Evolutionary conservation across 208 protist genomes (phyloP).

Genomic region (Borovskyia barvae): DNA sequence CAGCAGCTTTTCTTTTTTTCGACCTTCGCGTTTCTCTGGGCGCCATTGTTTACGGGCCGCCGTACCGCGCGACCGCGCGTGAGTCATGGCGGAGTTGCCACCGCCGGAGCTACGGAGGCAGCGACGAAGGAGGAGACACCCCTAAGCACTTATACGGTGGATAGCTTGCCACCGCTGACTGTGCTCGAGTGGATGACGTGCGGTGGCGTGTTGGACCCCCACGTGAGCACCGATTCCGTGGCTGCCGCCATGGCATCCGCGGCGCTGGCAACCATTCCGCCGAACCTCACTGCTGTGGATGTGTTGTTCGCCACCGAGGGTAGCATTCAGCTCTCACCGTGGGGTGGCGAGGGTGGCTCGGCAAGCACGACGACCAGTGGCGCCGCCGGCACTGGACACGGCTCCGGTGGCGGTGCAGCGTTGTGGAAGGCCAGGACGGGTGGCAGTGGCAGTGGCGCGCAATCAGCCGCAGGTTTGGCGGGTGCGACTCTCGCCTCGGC

Average conservation of each 20-base stretch:
- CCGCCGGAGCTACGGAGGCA: not conserved
- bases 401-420: conserved; percentile 3
- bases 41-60: conserved; percentile 71
- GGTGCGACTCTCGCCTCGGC: conserved; percentile 2
- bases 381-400: not conserved
- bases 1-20: conserved; percentile 88
- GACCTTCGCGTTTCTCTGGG: conserved; percentile 68
- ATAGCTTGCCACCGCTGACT: conserved; percentile 45
- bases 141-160: conserved; percentile 18
- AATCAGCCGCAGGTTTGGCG: not conserved
- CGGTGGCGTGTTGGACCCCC: conserved; percentile 12
- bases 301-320: conserved; percentile 24
- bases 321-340: conserved; percentile 10
- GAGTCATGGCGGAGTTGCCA: not conserved
- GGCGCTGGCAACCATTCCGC: conserved; percentile 10
- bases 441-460: not conserved
- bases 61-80: conserved; percentile 5
- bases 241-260: conserved; percentile 7
- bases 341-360: conserved; percentile 9
- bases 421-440: conserved; percentile 17
- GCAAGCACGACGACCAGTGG: not conserved
- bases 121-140: conserved; percentile 6
- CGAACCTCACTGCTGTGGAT: conserved; percentile 22
- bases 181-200: conserved; percentile 78
- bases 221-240: conserved; percentile 12